A percentile compares a stretch with the other conserved stretches of the same genome.
Conservation (phyloP, 805 yeast genomes). For the Saccharomycopsis sp. region DNA sequence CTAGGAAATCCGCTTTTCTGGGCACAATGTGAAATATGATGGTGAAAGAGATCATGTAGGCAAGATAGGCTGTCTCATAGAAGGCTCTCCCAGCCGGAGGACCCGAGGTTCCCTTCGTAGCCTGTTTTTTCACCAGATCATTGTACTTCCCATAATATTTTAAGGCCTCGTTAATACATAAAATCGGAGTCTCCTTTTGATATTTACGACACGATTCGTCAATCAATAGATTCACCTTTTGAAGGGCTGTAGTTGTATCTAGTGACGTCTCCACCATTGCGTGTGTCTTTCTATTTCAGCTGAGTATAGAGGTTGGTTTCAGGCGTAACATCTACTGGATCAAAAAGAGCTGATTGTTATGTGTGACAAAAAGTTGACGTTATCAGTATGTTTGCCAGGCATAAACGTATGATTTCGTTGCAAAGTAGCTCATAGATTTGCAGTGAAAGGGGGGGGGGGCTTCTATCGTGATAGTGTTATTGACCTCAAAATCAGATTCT, state of each 20-base stretch:
- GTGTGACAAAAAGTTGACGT: too few species aligned
- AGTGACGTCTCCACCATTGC: neutral
- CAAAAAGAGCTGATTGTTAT: neutral
- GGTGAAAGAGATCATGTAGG: slow-evolving; percentile 1
- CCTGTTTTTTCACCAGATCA: neutral
- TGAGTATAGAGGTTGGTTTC: neutral
- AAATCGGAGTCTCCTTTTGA: neutral
- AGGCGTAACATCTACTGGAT: neutral
- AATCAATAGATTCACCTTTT: neutral
- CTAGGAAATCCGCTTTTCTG: neutral
- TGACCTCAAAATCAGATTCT: too few species aligned
- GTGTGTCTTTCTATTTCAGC: neutral
- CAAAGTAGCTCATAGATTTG: too few species aligned
- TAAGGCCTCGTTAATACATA: neutral
- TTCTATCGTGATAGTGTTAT: too few species aligned
- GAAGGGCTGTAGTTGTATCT: neutral
- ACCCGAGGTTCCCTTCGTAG: neutral
- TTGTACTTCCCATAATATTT: neutral
- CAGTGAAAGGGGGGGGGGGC: too few species aligned
- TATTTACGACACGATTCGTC: neutral
- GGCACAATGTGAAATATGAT: neutral
- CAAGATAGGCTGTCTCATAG: neutral
- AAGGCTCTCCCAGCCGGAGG: neutral
- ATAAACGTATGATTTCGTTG: too few species aligned
- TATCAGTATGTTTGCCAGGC: too few species aligned